Conservation (phyloP, 495 filamentous ascomycete species). For the Sordaria brevicollis region DNA sequence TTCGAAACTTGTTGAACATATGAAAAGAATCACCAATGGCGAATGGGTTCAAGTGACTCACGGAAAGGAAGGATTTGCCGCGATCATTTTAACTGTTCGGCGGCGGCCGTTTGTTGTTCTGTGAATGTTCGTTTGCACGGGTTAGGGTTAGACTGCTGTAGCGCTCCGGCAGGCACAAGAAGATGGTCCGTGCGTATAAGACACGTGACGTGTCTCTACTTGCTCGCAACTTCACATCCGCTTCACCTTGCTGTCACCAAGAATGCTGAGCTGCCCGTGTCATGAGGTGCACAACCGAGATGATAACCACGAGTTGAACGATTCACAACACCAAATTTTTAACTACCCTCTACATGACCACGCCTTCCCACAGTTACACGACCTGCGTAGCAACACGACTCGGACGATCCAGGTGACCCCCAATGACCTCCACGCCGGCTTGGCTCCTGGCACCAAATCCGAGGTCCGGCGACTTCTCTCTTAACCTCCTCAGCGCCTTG, state of each 20-base stretch:
- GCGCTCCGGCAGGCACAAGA: neutral
- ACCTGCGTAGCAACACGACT: too few species aligned
- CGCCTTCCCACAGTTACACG: too few species aligned
- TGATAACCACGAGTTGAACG: too few species aligned
- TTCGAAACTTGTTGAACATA: neutral
- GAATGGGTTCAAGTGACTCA: neutral
- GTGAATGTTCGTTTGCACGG: neutral
- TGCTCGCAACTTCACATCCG: neutral
- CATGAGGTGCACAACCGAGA: neutral
- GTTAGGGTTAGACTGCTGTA: neutral
- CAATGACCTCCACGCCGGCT: too few species aligned
- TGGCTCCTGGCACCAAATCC: too few species aligned
- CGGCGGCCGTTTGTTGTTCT: neutral
- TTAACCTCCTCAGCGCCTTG: too few species aligned
- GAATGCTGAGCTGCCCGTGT: neutral
- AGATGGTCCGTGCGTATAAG: neutral
- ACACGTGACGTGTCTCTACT: neutral
- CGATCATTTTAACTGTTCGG: neutral
- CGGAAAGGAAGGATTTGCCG: neutral
- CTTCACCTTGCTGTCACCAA: neutral
- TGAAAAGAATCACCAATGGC: neutral
- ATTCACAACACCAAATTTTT: too few species aligned
- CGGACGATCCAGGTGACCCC: too few species aligned
- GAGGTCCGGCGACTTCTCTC: too few species aligned
- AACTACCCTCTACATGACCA: too few species aligned